Percentiles rank a stretch among this genome's conserved stretches.
phyloP scores from a whole-genome alignment of 2,329 filamentous ascomycete genomes.

The Paecilomyces dactylethromorphus region DNA sequence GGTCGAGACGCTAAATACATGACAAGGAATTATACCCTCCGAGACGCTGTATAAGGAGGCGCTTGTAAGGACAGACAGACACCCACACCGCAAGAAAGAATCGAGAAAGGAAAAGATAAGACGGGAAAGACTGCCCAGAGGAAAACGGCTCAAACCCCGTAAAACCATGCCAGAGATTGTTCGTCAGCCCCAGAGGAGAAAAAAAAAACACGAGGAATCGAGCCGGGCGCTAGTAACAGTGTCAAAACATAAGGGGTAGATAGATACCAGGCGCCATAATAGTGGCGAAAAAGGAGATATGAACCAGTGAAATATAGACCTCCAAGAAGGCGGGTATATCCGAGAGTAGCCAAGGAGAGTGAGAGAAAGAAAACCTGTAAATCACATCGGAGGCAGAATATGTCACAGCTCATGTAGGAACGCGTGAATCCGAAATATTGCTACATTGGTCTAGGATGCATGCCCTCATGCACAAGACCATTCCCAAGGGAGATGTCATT shows the following conservation, averaged over 20 bases:
- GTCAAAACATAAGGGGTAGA: background rate
- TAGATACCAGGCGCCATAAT: background rate
- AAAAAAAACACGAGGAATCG: background rate
- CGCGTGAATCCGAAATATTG: background rate
- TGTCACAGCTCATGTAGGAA: background rate
- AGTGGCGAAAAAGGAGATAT: background rate
- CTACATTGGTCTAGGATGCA: background rate
- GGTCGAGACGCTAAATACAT: background rate
- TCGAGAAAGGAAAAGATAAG: background rate
- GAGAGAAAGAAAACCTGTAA: background rate
- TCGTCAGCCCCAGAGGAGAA: background rate
- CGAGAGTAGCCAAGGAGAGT: background rate
- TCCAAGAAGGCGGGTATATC: constrained; percentile 1
- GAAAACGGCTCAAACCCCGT: background rate
- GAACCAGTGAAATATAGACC: background rate
- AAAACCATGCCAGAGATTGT: background rate
- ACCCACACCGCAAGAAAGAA: background rate
- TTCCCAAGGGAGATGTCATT: background rate
- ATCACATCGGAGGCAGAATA: background rate
- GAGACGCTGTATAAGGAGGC: background rate
- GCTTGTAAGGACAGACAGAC: background rate
- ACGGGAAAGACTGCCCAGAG: background rate
- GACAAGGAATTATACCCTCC: background rate
- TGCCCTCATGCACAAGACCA: background rate
- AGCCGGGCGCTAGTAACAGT: background rate